Evolutionary conservation across 2,329 filamentous ascomycete species (phyloP).

Genomic region (Microsporum audouinii): DNA sequence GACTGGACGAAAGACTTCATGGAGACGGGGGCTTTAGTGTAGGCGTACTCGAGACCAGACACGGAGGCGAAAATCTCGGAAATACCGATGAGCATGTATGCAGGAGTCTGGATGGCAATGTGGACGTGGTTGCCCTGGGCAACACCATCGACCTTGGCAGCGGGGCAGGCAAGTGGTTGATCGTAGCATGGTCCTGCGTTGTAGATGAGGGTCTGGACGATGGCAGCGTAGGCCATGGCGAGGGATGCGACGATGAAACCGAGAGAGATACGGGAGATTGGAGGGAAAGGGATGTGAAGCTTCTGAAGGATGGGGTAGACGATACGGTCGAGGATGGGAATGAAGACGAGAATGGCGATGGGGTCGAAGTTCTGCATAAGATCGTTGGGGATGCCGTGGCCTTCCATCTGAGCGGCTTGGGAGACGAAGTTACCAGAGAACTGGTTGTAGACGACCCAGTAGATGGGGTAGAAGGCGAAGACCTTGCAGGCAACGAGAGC

Average conservation of each 20-base stretch:
- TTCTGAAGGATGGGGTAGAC: constrained; percentile 59
- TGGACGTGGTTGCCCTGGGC: constrained; percentile 32
- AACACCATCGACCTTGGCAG: constrained; percentile 24
- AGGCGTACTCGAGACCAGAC: constrained; percentile 60
- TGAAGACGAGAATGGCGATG: constrained; percentile 62
- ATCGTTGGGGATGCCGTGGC: constrained; percentile 65
- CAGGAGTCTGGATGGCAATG: constrained; percentile 36
- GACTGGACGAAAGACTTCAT: constrained; percentile 55
- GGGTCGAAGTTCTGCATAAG: constrained; percentile 66
- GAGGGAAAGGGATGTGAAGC: constrained; percentile 53
- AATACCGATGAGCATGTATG: constrained; percentile 36
- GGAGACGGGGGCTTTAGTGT: constrained; percentile 57
- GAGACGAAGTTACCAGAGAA: constrained; percentile 57
- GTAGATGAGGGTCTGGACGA: constrained; percentile 48
- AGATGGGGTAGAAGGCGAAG: constrained; percentile 58
- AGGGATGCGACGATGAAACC: constrained; percentile 57
- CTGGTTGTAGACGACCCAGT: constrained; percentile 58
- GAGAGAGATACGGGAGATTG: constrained; percentile 61
- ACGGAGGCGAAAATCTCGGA: constrained; percentile 53
- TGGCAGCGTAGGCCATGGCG: constrained; percentile 51
- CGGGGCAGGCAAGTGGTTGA: constrained; percentile 23
- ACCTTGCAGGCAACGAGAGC: constrained; percentile 57
- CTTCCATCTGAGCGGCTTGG: constrained; percentile 51
- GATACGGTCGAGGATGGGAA: constrained; percentile 57
- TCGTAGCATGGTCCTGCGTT: constrained; percentile 42